Evolutionary conservation across 306 rosid genomes (phyloP).

Genomic region (Prunus salicina): DNA sequence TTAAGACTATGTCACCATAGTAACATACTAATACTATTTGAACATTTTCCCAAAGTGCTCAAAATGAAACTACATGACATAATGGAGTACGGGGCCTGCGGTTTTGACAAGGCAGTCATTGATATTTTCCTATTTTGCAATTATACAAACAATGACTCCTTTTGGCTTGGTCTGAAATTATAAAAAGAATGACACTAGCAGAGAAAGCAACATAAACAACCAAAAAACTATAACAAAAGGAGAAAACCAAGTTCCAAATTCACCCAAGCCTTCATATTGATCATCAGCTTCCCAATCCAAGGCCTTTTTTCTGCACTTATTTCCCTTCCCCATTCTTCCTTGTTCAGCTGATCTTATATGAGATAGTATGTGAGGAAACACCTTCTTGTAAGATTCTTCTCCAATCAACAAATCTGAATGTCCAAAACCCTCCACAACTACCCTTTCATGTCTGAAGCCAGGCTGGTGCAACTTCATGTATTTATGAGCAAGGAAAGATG

Average conservation of each 20-base stretch:
- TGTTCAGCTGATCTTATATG: slow-evolving; percentile 21
- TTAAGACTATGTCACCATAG: too few relatives aligned
- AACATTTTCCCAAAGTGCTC: too few relatives aligned
- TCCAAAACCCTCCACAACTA: slow-evolving; percentile 36
- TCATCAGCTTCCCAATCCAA: slow-evolving; percentile 30
- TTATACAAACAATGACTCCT: neutral
- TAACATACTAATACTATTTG: too few relatives aligned
- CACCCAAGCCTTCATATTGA: slow-evolving; percentile 18
- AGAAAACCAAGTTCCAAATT: slow-evolving; percentile 26
- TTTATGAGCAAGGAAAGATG: slow-evolving; percentile 35
- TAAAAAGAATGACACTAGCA: neutral
- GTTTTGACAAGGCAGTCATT: neutral
- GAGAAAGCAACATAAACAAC: neutral
- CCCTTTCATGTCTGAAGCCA: slow-evolving; percentile 25
- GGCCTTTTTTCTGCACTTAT: slow-evolving; percentile 13
- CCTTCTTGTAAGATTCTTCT: slow-evolving; percentile 26
- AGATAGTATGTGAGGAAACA: slow-evolving; percentile 28
- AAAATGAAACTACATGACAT: too few relatives aligned
- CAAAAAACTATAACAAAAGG: slow-evolving; percentile 17
- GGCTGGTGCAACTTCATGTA: slow-evolving; percentile 42
- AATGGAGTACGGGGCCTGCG: too few relatives aligned
- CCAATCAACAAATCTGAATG: slow-evolving; percentile 39
- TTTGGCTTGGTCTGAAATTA: neutral
- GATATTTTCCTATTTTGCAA: neutral
- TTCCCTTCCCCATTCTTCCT: neutral